Percentiles rank a stretch among this genome's conserved stretches.
Evolutionary conservation across 2,329 filamentous ascomycete species (phyloP).

Genomic region (Coniochaeta ligniaria): DNA sequence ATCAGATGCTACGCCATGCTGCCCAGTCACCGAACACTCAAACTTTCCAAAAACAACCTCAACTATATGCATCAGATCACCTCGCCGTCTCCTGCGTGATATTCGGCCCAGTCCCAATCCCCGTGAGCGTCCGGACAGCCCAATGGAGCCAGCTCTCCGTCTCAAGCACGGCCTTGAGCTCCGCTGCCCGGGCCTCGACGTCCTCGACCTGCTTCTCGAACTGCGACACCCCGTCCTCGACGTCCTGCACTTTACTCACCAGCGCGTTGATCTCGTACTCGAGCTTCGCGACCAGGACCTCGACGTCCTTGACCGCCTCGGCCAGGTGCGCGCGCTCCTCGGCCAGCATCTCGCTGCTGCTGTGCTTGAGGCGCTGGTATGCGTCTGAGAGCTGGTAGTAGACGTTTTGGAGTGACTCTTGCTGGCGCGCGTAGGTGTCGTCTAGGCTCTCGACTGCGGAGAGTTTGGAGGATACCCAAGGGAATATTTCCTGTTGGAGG

Average conservation of each 20-base stretch:
- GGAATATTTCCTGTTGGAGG: constrained; percentile 45
- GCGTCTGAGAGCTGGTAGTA: constrained; percentile 66
- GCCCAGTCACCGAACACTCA: neutral
- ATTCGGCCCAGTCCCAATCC: constrained; percentile 53
- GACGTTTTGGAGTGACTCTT: constrained; percentile 56
- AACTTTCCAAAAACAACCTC: neutral
- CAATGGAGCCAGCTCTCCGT: constrained; percentile 59
- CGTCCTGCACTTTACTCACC: constrained; percentile 74
- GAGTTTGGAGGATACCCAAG: constrained; percentile 57
- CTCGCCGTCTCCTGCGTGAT: constrained; percentile 29
- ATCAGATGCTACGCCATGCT: neutral
- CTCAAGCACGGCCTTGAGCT: constrained; percentile 55
- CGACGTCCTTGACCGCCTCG: constrained; percentile 70
- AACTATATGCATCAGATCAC: neutral
- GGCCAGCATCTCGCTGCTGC: constrained; percentile 60
- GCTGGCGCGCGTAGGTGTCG: constrained; percentile 52
- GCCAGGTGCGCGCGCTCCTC: constrained; percentile 62
- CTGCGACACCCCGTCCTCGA: constrained; percentile 73
- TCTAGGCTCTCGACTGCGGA: constrained; percentile 52
- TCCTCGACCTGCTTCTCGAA: constrained; percentile 74
- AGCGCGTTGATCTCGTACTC: constrained; percentile 86
- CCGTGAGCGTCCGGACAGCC: constrained; percentile 54
- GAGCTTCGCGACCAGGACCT: constrained; percentile 73
- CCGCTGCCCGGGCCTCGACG: constrained; percentile 57
- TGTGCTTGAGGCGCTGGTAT: constrained; percentile 60